A percentile compares a stretch with the other conserved stretches of the same genome.
phyloP scores from a whole-genome alignment of 805 yeast species.

The Lipomyces chichibuensis region DNA sequence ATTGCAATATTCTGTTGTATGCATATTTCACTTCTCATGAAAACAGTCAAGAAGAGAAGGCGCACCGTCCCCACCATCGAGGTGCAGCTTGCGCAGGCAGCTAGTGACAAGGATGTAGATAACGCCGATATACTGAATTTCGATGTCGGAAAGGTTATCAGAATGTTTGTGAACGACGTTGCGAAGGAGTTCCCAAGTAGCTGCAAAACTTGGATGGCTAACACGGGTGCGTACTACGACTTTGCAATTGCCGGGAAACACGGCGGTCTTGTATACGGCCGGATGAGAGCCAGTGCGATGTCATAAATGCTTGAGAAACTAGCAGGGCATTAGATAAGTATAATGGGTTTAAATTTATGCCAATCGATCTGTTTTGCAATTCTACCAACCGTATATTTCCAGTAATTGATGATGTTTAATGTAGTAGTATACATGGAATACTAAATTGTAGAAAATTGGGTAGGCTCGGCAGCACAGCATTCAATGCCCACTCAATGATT shows the following conservation, averaged over 20 bases:
- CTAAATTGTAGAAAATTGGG: too few relatives aligned
- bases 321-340: too few relatives aligned
- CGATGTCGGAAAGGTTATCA: constrained; percentile 2
- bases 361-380: too few relatives aligned
- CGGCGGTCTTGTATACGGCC: constrained; percentile 1
- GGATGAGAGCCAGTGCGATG: constrained; percentile 1
- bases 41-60: not conserved
- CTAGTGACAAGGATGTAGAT: not conserved
- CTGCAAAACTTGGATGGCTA: not conserved
- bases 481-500: too few relatives aligned
- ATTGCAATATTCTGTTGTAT: not conserved
- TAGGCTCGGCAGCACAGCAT: too few relatives aligned
- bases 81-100: constrained; percentile 4
- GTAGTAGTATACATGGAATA: too few relatives aligned
- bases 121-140: not conserved
- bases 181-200: not conserved
- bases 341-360: too few relatives aligned
- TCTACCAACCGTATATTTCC: too few relatives aligned
- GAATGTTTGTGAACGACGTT: constrained; percentile 3
- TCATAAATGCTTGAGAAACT: not conserved
- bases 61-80: not conserved
- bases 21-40: not conserved
- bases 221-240: not conserved
- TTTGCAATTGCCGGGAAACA: constrained; percentile 3
- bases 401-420: too few relatives aligned